phyloP scores from a whole-genome alignment of 2,329 filamentous ascomycete genomes.

The Fusarium fujikuroi region DNA sequence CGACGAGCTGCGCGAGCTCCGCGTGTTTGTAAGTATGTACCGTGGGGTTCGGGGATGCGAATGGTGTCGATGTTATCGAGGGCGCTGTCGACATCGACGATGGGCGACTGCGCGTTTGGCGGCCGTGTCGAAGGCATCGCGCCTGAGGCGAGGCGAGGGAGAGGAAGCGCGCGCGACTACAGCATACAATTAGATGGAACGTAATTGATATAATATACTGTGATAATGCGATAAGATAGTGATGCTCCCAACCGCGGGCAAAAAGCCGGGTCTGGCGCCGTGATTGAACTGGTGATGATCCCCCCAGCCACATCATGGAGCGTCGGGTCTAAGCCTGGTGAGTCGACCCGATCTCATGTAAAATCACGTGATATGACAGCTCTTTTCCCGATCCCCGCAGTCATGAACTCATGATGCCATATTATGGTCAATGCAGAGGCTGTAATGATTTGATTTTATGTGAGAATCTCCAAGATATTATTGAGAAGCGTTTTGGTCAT shows the following conservation, averaged over 20 bases:
- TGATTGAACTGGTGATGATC: conserved; percentile 31
- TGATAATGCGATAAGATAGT: not conserved
- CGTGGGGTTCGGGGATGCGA: conserved; percentile 43
- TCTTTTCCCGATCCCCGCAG: conserved; percentile 37
- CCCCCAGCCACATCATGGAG: conserved; percentile 45
- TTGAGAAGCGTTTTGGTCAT: not conserved
- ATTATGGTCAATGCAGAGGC: not conserved
- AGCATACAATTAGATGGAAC: conserved; percentile 25
- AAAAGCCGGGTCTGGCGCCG: conserved; percentile 36
- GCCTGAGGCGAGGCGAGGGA: conserved; percentile 7
- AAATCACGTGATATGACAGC: conserved; percentile 39
- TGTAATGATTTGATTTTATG: not conserved
- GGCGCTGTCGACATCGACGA: conserved; percentile 34
- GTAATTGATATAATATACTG: not conserved
- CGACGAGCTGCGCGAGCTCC: conserved; percentile 43
- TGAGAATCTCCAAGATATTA: not conserved
- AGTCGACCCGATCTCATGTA: conserved; percentile 33
- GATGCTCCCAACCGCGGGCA: conserved; percentile 37
- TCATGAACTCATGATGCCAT: conserved; percentile 45
- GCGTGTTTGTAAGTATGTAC: conserved; percentile 39
- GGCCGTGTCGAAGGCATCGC: conserved; percentile 42
- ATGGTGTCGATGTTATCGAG: conserved; percentile 41
- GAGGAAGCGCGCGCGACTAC: conserved; percentile 10
- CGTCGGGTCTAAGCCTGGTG: conserved; percentile 16
- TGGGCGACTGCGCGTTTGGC: conserved; percentile 35